Percentiles rank a stretch among this genome's conserved stretches.
These are phyloP conservation scores for Fusarium sp. DNA, from an alignment of 2,329 filamentous ascomycete genomes.

Conservation along the genomic window DNA sequence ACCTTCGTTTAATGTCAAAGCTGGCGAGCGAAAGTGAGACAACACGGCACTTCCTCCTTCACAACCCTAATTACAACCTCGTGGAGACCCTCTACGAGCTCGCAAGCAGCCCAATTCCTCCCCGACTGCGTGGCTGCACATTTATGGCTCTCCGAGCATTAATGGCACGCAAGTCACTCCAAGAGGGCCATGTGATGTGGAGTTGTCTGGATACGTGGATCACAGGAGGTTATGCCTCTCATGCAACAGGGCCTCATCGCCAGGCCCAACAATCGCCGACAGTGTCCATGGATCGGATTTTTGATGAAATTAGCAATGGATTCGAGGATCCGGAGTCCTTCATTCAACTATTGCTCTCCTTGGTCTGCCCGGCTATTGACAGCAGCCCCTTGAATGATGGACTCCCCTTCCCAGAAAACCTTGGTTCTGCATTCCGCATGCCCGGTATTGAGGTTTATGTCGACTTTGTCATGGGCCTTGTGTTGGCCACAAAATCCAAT, in stretches of 20 bases:
- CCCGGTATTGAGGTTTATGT: constrained; percentile 93
- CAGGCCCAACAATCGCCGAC: constrained; percentile 50
- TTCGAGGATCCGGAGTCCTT: constrained; percentile 91
- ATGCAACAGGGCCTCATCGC: constrained; percentile 49
- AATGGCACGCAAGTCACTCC: constrained; percentile 77
- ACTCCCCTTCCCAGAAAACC: constrained; percentile 86
- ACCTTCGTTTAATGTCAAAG: constrained; percentile 87
- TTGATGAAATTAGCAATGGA: constrained; percentile 79
- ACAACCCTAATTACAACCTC: constrained; percentile 73
- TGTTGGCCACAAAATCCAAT: constrained; percentile 75
- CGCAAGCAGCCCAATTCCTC: constrained; percentile 80
- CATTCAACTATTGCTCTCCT: constrained; percentile 77
- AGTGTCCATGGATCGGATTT: constrained; percentile 71
- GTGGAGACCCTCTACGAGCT: constrained; percentile 82
- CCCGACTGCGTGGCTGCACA: constrained; percentile 83
- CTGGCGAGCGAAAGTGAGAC: constrained; percentile 79
- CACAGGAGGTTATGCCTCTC: constrained; percentile 66
- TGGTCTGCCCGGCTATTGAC: constrained; percentile 75
- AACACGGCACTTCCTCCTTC: constrained; percentile 80
- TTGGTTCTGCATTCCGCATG: constrained; percentile 79
- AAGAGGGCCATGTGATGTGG: constrained; percentile 83
- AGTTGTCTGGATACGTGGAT: constrained; percentile 82
- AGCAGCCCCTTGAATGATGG: constrained; percentile 75
- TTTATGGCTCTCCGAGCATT: constrained; percentile 83
- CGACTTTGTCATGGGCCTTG: constrained; percentile 86